phyloP scores from a whole-genome alignment of 768 basidiomycete species.

The Artomyces pyxidatus region DNA sequence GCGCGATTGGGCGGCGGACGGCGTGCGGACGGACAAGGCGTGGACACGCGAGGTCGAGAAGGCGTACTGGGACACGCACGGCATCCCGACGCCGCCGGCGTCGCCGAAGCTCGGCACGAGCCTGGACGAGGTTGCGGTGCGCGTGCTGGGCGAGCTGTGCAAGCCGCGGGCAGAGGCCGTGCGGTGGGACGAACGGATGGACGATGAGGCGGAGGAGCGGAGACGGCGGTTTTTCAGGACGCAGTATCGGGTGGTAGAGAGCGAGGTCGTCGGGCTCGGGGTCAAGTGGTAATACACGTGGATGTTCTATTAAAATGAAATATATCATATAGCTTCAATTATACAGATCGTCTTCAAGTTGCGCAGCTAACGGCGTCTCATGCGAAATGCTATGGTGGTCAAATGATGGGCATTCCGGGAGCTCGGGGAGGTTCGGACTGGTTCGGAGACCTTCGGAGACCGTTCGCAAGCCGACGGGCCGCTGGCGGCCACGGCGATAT shows the following conservation, averaged over 20 bases:
- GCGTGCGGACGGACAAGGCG: constrained; percentile 49
- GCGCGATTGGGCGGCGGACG: constrained; percentile 53
- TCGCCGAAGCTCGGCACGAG: constrained; percentile 23
- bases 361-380: too few relatives aligned
- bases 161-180: constrained; percentile 9
- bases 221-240: constrained; percentile 59
- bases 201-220: constrained; percentile 34
- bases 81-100: constrained; percentile 37
- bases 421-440: too few relatives aligned
- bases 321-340: too few relatives aligned
- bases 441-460: too few relatives aligned
- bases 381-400: too few relatives aligned
- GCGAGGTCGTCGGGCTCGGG: constrained; percentile 58
- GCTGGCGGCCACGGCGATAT: too few relatives aligned
- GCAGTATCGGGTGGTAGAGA: constrained; percentile 77
- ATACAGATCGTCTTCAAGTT: too few relatives aligned
- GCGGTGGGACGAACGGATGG: constrained; percentile 31
- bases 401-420: too few relatives aligned
- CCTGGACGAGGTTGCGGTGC: constrained; percentile 28
- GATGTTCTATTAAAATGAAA: neutral
- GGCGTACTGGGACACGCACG: constrained; percentile 60
- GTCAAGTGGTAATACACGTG: constrained; percentile 18
- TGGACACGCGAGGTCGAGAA: constrained; percentile 79
- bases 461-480: too few relatives aligned
- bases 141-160: constrained; percentile 36